Conservation (phyloP, 257 asterid species). For the Ehretia macrophylla region DNA sequence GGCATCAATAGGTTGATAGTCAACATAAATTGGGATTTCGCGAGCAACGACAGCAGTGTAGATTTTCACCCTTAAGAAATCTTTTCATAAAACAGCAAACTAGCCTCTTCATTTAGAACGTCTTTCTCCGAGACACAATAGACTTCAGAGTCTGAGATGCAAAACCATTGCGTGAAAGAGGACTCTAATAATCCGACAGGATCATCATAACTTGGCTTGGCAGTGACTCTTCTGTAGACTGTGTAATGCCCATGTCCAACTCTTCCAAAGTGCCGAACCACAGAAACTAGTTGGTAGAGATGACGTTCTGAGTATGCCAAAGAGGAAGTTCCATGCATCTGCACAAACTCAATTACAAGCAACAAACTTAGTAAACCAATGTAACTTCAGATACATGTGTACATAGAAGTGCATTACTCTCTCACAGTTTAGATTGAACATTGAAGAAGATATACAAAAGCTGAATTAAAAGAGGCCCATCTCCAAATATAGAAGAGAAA, state of each 20-base stretch:
- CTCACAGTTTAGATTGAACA: too few relatives aligned
- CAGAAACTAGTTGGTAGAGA: constrained; percentile 64
- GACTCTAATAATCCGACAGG: constrained; percentile 46
- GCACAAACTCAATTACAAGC: constrained; percentile 9
- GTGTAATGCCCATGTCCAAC: constrained; percentile 84
- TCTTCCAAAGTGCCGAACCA: constrained; percentile 76
- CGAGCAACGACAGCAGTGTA: background rate
- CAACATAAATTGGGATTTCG: background rate
- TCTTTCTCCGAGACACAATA: constrained; percentile 57
- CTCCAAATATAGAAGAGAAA: too few relatives aligned
- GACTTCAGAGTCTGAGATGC: constrained; percentile 80
- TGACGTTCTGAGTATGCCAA: constrained; percentile 16
- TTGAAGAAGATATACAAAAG: too few relatives aligned
- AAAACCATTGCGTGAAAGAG: constrained; percentile 63
- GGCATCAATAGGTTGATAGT: too few relatives aligned
- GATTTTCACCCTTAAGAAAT: constrained; percentile 8
- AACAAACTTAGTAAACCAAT: too few relatives aligned
- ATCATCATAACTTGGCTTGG: constrained; percentile 42
- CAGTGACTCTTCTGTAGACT: constrained; percentile 64
- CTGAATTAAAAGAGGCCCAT: too few relatives aligned
- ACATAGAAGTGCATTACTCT: too few relatives aligned
- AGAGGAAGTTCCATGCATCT: constrained; percentile 23
- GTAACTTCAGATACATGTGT: too few relatives aligned
- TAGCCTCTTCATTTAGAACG: constrained; percentile 75
- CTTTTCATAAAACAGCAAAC: constrained; percentile 78